phyloP scores from a whole-genome alignment of 2,329 filamentous ascomycete species.

The Colletotrichum magnum region DNA sequence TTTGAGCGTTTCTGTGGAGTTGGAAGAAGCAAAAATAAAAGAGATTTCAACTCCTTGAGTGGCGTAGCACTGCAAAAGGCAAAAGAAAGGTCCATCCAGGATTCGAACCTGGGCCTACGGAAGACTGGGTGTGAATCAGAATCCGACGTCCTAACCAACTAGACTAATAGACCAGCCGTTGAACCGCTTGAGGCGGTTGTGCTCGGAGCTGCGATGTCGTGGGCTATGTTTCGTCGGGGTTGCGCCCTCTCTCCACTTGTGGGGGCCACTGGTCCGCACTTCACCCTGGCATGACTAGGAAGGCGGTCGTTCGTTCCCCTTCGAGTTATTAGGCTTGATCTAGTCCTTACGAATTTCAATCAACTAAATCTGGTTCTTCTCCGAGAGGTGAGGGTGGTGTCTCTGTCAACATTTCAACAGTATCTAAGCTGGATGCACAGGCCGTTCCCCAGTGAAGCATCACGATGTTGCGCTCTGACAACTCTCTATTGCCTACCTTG shows the following conservation, averaged over 20 bases:
- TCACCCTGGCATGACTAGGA: background rate
- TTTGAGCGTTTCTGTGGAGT: background rate
- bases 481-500: no score
- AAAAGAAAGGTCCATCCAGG: slow-evolving; percentile 44
- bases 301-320: no score
- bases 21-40: background rate
- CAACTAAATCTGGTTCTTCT: background rate
- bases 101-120: slow-evolving; percentile 38
- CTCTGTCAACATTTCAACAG: background rate
- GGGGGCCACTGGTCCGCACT: no score
- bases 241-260: slow-evolving; percentile 1
- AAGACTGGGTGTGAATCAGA: slow-evolving; percentile 18
- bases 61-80: background rate
- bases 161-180: slow-evolving; percentile 29
- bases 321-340: no score
- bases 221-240: background rate
- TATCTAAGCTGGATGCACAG: no score
- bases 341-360: no score
- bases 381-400: background rate
- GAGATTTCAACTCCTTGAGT: background rate
- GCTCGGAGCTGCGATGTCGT: background rate
- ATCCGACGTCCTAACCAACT: slow-evolving; percentile 39
- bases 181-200: no score
- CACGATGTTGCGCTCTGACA: no score
- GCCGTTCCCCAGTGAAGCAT: no score